These are phyloP conservation scores for Flueggea neowawraea DNA, from an alignment of 441 rosid species.

Conservation along the genomic window DNA sequence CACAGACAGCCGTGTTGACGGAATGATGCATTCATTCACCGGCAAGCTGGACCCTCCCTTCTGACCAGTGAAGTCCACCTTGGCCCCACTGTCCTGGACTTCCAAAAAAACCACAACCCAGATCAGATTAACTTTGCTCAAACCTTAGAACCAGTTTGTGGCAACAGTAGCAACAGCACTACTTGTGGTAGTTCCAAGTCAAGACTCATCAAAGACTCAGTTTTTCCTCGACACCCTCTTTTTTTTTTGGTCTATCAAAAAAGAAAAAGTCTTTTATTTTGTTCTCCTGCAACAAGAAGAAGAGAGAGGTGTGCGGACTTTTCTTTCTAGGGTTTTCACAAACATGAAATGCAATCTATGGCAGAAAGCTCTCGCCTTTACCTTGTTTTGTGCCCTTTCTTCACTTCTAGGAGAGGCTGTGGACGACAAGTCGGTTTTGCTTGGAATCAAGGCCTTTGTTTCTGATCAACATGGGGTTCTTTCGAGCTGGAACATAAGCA, in stretches of 20 bases:
- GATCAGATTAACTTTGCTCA: too few species aligned
- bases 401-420: constrained; percentile 13
- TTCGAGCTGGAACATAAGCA: constrained; percentile 44
- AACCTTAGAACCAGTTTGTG: too few species aligned
- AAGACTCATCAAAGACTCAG: not conserved
- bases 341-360: not conserved
- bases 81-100: too few species aligned
- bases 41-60: too few species aligned
- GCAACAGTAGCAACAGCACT: too few species aligned
- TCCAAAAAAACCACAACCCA: too few species aligned
- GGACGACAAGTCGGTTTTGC: constrained; percentile 52
- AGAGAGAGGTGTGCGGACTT: not conserved
- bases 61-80: too few species aligned
- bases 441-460: constrained; percentile 59
- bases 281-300: not conserved
- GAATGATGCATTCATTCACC: too few species aligned
- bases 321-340: not conserved
- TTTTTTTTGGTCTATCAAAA: not conserved
- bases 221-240: not conserved
- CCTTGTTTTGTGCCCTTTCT: constrained; percentile 15
- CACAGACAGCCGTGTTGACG: too few species aligned
- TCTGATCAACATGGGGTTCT: constrained; percentile 69
- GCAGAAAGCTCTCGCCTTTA: constrained; percentile 1
- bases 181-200: too few species aligned
- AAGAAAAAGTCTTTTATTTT: not conserved